Base-by-base conservation (phyloP, 192 early-diverging fungal genomes). In the Coemansia sp. region DNA sequence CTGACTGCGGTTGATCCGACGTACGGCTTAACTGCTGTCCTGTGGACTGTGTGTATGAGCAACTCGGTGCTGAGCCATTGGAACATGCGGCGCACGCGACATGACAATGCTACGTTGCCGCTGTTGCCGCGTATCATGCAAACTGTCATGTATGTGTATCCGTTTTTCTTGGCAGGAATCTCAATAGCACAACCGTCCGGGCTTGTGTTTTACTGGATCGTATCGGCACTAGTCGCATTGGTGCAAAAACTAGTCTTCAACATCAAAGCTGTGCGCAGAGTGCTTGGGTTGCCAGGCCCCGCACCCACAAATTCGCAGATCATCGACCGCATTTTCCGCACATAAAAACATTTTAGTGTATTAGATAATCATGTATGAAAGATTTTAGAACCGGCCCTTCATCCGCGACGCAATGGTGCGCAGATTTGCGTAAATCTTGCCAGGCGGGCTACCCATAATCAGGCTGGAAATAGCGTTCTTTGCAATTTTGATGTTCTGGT, bases 401-500 rank as follows among this genome's bases (percentile, higher is more conserved):
- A 94, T 90, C 23, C 96, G 85, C 32, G 93, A 83, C 38, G 90
- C 85, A 62, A 97, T 87, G 21, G 87, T 93, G 71, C 92, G 83
- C 62, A 98, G 75, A 57, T 91, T 93, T 8, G 92, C 87, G 70
- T 96, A 94, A 3, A 99, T 95, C 82, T 99, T 99, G 38, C 97
- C 97, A 32, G 97, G 97, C 59, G 93, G 93, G 51, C 89, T 88
- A 54, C 97, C 97, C 62, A 99, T 73, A 81, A 99, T 95, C 66
- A 99, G 75, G 48, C 83, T 84, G 7, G 92, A 91, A 17, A 99
- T 85, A 0, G 97, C 94, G 79, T 99, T 94, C 27, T 92, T 82
- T 4, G 97, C 97, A 70, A 97, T 88, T 72, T 92, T 94, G 70
- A 97, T 98, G 66, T 98, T 98, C 69, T 94, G 92, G 77, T 92